Base-by-base conservation (phyloP, 305 asterid genomes). In the Fraxinus platypoda region DNA sequence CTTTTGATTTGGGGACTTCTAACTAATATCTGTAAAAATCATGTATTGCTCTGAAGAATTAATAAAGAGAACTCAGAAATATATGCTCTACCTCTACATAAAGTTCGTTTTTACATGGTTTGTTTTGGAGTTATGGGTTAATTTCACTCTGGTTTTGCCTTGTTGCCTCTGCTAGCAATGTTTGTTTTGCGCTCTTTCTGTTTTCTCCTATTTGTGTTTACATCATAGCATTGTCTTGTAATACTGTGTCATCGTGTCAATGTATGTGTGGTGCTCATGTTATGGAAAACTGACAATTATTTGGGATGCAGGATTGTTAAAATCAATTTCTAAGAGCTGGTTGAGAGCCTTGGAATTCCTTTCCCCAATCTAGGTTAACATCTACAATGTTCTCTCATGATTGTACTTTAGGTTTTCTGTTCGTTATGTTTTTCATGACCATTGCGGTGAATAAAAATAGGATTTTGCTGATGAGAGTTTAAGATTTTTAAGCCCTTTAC, bases 231-330 rank as follows among this genome's bases (percentile, higher is more conserved):
- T 80, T 79, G 78, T 74, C 80, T 57, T 71, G 79, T 84, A 70
- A 78, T 72, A 76, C 71, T 52, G 54, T 80, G 52, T 76, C 77
- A 64, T 72, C 73, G 78, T 79, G 75, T 84, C 78, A 34, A 76
- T 54, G 78, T 54, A 52, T 49, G 79, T 59, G 79, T 80, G 90
- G 71, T 81, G 84, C 86, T 72, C 79, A 46, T 78, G 68, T 73
- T 87, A 70, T 82, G 83, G 80, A 70, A 81, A 81, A 84, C 92
- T 85, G 92, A 87, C 90, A 13, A 78, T 85, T 78, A 85, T 90
- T 85, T 88, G 92, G 91, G 88, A 84, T 90, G 93, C 92, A 88
- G 96, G 97, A 86, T 79, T 85, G 37, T 84, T 85, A 86, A 25
- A 77, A 34, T 80, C 88, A 84, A 86, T 85, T 84, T 84, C 83